Percentiles rank a stretch among this genome's conserved stretches.
Conservation (phyloP, 2,329 filamentous ascomycete species). For the Calonectria multiphialidica region DNA sequence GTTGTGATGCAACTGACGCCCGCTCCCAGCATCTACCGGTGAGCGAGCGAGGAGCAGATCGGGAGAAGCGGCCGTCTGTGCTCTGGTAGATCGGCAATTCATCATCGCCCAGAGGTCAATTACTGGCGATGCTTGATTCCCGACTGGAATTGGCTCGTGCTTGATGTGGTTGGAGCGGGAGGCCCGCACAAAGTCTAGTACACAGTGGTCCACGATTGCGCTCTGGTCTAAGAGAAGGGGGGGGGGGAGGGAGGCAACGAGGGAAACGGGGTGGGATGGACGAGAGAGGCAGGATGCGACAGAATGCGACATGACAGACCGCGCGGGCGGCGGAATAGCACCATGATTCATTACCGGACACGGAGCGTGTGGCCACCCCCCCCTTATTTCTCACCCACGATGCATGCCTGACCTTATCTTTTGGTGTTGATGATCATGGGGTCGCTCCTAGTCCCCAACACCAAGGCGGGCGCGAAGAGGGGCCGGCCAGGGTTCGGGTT, state of each 20-base stretch:
- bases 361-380: neutral
- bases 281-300: neutral
- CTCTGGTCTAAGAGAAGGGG: neutral
- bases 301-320: neutral
- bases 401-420: slow-evolving; percentile 32
- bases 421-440: slow-evolving; percentile 31
- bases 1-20: neutral
- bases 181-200: neutral
- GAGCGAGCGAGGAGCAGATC: neutral
- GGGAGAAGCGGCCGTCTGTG: slow-evolving; percentile 14
- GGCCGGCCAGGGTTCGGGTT: slow-evolving; percentile 14
- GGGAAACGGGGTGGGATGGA: neutral
- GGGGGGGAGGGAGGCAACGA: neutral
- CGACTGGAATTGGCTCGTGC: slow-evolving; percentile 19
- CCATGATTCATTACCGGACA: neutral
- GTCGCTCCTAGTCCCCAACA: slow-evolving; percentile 17
- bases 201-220: neutral
- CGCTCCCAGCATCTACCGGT: neutral
- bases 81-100: slow-evolving; percentile 17
- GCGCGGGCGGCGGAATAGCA: neutral
- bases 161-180: slow-evolving; percentile 1
- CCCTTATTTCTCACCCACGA: slow-evolving; percentile 10
- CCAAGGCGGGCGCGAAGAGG: slow-evolving; percentile 13
- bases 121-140: neutral
- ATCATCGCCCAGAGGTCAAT: slow-evolving; percentile 8